Evolutionary conservation across 345 rosid species (phyloP).

Genomic region (Conringia planisiliqua): DNA sequence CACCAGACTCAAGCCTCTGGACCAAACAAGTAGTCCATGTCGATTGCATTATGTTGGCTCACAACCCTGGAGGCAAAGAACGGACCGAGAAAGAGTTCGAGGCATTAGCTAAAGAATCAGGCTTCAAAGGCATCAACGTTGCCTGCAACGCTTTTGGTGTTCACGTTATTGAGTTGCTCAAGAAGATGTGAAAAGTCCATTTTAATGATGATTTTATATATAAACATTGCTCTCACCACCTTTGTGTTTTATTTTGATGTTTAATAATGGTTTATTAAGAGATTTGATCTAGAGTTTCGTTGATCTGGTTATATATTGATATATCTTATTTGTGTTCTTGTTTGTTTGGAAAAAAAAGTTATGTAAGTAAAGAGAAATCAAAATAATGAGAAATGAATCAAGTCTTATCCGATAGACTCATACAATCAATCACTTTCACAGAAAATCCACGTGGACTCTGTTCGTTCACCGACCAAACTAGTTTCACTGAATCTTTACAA

Average conservation of each 20-base stretch:
- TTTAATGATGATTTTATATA: neutral
- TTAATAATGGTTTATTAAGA: conserved; percentile 2
- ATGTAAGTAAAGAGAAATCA: neutral
- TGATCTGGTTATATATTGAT: neutral
- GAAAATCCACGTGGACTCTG: conserved; percentile 10
- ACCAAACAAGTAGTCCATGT: conserved; percentile 65
- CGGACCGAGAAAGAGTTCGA: conserved; percentile 77
- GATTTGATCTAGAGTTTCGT: neutral
- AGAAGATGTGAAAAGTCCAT: conserved; percentile 24
- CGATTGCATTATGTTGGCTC: conserved; percentile 90
- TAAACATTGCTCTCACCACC: neutral
- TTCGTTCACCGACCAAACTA: conserved; percentile 18
- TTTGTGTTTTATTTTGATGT: conserved; percentile 1
- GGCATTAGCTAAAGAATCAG: conserved; percentile 68
- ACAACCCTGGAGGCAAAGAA: conserved; percentile 94
- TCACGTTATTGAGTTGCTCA: conserved; percentile 72
- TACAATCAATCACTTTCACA: neutral
- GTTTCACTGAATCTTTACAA: conserved; percentile 20
- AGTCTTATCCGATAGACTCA: neutral
- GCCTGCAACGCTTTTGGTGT: conserved; percentile 55
- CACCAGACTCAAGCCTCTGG: conserved; percentile 67
- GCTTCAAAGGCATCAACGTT: conserved; percentile 68
- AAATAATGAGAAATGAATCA: neutral
- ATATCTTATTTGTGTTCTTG: neutral
- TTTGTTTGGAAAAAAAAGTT: neutral